Conservation (phyloP, 1,139 yeast genomes). For the Hyphopichia burtonii region DNA sequence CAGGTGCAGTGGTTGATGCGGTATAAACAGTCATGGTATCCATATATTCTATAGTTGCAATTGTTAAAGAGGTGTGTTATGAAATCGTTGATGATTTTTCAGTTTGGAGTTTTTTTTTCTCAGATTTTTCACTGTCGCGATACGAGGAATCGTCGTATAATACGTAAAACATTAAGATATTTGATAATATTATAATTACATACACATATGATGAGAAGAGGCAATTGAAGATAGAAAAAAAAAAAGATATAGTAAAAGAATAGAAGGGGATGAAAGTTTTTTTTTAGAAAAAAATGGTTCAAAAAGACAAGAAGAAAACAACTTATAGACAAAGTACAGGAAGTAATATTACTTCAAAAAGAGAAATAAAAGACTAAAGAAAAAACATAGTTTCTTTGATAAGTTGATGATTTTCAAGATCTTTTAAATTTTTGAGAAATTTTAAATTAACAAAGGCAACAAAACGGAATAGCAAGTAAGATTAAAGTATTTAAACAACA, state of each 20-base stretch:
- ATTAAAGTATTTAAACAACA: too few species aligned
- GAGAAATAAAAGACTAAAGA: too few species aligned
- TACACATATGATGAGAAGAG: background rate
- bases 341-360: background rate
- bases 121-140: background rate
- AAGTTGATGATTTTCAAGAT: too few species aligned
- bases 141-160: background rate
- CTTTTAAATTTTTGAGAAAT: too few species aligned
- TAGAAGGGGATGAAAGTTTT: too few species aligned
- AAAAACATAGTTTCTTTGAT: too few species aligned
- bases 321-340: background rate
- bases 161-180: background rate
- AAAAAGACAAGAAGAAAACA: background rate
- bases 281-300: background rate
- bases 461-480: too few species aligned
- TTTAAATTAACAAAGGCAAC: too few species aligned
- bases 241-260: too few species aligned
- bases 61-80: too few species aligned
- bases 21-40: constrained; percentile 51
- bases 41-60: background rate
- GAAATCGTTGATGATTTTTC: too few species aligned
- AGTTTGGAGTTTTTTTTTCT: too few species aligned
- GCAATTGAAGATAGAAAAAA: background rate
- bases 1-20: constrained; percentile 94
- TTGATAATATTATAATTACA: constrained; percentile 2